A percentile compares a stretch with the other conserved stretches of the same genome.
Evolutionary conservation across 1,284 basidiomycete genomes (phyloP).

Genomic region (Irpex lacteus): DNA sequence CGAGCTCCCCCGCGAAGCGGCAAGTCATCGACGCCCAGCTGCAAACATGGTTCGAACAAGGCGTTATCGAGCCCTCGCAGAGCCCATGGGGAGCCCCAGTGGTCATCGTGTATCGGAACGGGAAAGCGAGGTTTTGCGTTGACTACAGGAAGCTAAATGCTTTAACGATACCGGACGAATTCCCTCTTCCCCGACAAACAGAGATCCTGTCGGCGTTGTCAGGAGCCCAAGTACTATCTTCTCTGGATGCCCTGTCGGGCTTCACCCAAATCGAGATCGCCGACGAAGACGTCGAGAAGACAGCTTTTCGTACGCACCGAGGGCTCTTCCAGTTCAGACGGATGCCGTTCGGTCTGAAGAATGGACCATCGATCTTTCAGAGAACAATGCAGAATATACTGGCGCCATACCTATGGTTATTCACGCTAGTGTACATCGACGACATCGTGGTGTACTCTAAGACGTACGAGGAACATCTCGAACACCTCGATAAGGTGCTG

Average conservation of each 20-base stretch:
- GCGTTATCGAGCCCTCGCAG: slow-evolving; percentile 32
- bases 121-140: slow-evolving; percentile 27
- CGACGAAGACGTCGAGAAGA: slow-evolving; percentile 30
- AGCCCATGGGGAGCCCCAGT: slow-evolving; percentile 34
- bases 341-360: too few species aligned
- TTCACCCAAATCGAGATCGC: slow-evolving; percentile 38
- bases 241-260: slow-evolving; percentile 37
- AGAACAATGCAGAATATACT: slow-evolving; percentile 37
- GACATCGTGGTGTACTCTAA: slow-evolving; percentile 38
- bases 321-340: neutral
- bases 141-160: slow-evolving; percentile 25
- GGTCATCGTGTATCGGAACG: slow-evolving; percentile 31
- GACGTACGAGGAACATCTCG: slow-evolving; percentile 20
- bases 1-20: slow-evolving; percentile 29
- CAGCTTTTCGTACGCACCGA: slow-evolving; percentile 40
- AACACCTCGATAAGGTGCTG: neutral
- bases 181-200: slow-evolving; percentile 36
- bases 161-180: slow-evolving; percentile 36
- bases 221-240: slow-evolving; percentile 33
- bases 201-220: slow-evolving; percentile 36
- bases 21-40: slow-evolving; percentile 32
- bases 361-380: slow-evolving; percentile 32
- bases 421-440: slow-evolving; percentile 36
- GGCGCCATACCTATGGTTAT: slow-evolving; percentile 37
- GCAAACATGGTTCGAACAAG: slow-evolving; percentile 26